Evolutionary conservation across 2,329 filamentous ascomycete species (phyloP), one percentile per base, ranked within the genome.

Genomic region (Fusarium verrucosum): DNA sequence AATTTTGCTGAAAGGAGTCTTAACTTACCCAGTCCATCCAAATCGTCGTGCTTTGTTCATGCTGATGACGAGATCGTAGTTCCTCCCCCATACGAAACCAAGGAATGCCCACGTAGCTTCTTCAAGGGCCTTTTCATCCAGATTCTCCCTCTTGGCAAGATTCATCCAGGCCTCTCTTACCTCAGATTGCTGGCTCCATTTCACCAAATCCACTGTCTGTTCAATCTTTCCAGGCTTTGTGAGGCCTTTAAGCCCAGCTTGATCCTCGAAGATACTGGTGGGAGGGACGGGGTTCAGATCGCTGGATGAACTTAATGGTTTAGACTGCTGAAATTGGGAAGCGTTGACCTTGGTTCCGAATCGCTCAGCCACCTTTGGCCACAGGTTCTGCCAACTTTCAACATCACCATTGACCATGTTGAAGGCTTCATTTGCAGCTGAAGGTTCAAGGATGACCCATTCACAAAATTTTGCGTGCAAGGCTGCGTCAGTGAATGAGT

Each of bases 381-480:
- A 56, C 1, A 56, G 9, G 10, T 53, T 56, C 14, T 56, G 52
- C 52, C 52, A 56, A 19, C 52, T 56, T 20, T 56, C 52, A 3
- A 25, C 38, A 43, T 56, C 52, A 3, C 52, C 52, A 5, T 56
- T 56, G 7, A 56, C 52, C 10, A 56, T 32, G 5, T 56, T 56
- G 9, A 56, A 56, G 16, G 52, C 38, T 3, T 33, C 47, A 4
- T 56, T 53, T 2, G 38, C 52, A n/a, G 52, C 20, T 1, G 20
- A 26, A 8, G 47, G 9, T 7, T 56, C 26, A 3, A 53, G 47
- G 10, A 53, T 38, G 3, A 17, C 47, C 47, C 52, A 56, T 10
- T 56, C 52, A n/a, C 52, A 53, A 7, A 56, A 53, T 20, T 17
- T n/a, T 3, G 52, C 52, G 26, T 56, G 52, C 4, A 53, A 16